phyloP scores from a whole-genome alignment of 202 grass and related monocot genomes.

The Schoenoplectus triqueter region DNA sequence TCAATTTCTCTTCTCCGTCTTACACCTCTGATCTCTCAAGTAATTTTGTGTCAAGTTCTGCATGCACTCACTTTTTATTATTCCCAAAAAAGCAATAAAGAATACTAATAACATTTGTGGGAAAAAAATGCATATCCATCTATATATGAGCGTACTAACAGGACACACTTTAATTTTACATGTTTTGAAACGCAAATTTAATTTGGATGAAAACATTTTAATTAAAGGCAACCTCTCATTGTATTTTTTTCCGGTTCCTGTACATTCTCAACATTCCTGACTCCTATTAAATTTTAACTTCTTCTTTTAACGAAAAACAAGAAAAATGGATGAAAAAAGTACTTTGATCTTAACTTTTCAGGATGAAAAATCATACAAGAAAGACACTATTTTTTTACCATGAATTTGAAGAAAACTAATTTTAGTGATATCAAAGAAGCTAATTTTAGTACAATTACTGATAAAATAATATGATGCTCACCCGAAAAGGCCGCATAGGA shows the following conservation, averaged over 20 bases:
- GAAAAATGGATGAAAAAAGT: no score
- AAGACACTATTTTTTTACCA: constrained; percentile 33
- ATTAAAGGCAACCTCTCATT: no score
- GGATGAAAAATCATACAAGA: neutral
- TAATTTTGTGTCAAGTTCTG: constrained; percentile 11
- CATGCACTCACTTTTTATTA: neutral
- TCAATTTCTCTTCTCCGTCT: neutral
- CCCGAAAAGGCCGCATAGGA: constrained; percentile 74
- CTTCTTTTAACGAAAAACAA: no score
- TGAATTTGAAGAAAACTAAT: neutral
- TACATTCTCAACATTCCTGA: no score
- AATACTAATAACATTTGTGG: no score
- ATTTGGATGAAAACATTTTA: no score
- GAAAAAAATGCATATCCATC: no score
- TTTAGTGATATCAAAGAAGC: constrained; percentile 17
- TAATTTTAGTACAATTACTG: constrained; percentile 31
- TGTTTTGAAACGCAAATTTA: no score
- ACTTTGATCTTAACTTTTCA: neutral
- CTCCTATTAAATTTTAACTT: no score
- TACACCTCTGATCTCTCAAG: neutral
- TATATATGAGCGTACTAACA: no score
- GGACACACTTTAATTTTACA: no score
- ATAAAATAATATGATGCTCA: constrained; percentile 33
- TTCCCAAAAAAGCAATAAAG: neutral
- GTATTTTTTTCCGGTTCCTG: no score